Evolutionary conservation across 257 asterid species (phyloP).

Genomic region (Mentha longifolia): DNA sequence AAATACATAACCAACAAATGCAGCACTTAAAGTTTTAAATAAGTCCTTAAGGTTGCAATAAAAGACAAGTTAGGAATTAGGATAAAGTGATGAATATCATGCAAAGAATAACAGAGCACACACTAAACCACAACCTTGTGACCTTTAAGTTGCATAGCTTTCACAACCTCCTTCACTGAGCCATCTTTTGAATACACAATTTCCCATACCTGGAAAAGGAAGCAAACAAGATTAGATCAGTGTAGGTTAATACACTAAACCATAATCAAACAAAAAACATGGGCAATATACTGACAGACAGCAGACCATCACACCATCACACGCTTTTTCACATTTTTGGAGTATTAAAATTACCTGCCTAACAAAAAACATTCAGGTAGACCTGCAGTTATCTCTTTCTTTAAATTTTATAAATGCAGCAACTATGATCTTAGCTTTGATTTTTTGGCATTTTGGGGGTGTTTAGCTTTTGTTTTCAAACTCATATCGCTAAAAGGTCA

Average conservation of each 20-base stretch:
- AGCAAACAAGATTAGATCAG: conserved; percentile 18
- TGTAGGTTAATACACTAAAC: conserved; percentile 12
- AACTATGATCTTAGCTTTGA: neutral
- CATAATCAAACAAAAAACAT: neutral
- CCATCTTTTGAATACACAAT: conserved; percentile 92
- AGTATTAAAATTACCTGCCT: neutral
- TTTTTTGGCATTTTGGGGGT: neutral
- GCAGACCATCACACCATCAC: conserved; percentile 15
- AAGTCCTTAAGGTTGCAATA: neutral
- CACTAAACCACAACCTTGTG: conserved; percentile 73
- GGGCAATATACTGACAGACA: neutral
- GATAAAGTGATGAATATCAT: conserved; percentile 17
- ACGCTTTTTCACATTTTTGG: neutral
- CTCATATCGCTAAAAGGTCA: neutral
- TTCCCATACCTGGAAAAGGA: conserved; percentile 84
- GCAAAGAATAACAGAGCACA: conserved; percentile 29
- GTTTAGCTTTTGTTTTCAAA: neutral
- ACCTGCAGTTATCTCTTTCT: neutral
- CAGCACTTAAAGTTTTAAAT: conserved; percentile 13
- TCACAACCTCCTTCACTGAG: conserved; percentile 84
- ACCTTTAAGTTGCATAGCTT: conserved; percentile 96
- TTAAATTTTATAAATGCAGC: neutral
- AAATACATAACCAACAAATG: conserved; percentile 11
- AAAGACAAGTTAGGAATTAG: neutral
- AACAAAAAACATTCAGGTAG: neutral